A percentile compares a stretch with the other conserved stretches of the same genome.
Evolutionary conservation across 768 basidiomycete genomes (phyloP).

Genomic region (Chalciporus chontae): DNA sequence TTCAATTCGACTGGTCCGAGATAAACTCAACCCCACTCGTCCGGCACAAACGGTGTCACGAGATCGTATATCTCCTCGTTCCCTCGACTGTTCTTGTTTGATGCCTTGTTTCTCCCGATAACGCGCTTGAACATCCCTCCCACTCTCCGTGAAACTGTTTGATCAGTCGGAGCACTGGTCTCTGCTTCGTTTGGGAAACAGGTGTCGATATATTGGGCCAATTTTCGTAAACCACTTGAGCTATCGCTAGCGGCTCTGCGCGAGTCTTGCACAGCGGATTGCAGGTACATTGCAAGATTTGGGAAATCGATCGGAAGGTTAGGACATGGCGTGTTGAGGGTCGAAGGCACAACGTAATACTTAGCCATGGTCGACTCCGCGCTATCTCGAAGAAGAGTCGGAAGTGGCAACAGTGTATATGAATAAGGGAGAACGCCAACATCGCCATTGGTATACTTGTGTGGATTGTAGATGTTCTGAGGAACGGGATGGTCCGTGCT

Average conservation of each 20-base stretch:
- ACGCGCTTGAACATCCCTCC: constrained; percentile 59
- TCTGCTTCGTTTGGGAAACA: constrained; percentile 56
- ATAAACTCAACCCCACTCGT: constrained; percentile 58
- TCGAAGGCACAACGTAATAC: constrained; percentile 67
- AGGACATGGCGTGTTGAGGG: constrained; percentile 57
- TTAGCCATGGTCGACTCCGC: constrained; percentile 62
- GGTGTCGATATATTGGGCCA: constrained; percentile 65
- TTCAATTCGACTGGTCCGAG: background rate
- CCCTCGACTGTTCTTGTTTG: constrained; percentile 45
- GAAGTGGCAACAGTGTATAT: constrained; percentile 57
- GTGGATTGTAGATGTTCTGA: constrained; percentile 36
- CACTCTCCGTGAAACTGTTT: constrained; percentile 38
- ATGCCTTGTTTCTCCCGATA: constrained; percentile 46
- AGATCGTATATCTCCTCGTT: constrained; percentile 82
- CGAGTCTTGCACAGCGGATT: constrained; percentile 67
- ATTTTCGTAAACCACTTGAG: constrained; percentile 56
- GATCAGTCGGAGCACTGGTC: constrained; percentile 22
- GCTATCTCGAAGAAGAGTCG: constrained; percentile 60
- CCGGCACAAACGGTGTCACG: constrained; percentile 77
- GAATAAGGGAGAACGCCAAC: constrained; percentile 70
- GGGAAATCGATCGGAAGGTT: constrained; percentile 73
- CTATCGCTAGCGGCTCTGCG: constrained; percentile 57
- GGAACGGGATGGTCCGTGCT: constrained; percentile 70
- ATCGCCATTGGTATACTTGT: constrained; percentile 54
- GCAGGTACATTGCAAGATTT: constrained; percentile 70